A percentile compares a stretch with the other conserved stretches of the same genome.
phyloP scores from a whole-genome alignment of 2,329 filamentous ascomycete species.

The Botrytis squamosa region DNA sequence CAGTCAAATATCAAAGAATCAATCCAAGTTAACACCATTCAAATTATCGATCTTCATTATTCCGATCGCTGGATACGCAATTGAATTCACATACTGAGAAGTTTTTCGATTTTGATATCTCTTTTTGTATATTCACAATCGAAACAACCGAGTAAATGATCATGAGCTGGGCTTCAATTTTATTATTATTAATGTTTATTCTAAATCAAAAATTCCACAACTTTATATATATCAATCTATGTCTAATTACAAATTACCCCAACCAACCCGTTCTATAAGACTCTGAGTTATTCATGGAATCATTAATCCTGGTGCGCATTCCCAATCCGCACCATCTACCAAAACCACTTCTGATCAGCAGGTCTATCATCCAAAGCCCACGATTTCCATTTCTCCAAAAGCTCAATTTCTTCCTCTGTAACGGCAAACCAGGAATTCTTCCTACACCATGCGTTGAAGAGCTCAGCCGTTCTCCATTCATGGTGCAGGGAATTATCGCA shows the following conservation, averaged over 20 bases:
- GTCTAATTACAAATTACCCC: neutral
- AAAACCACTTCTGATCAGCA: neutral
- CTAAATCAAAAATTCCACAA: accelerated
- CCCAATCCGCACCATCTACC: neutral
- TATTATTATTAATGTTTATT: neutral
- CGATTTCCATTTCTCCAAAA: neutral
- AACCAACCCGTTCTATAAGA: neutral
- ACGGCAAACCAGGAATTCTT: neutral
- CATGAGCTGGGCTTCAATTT: neutral
- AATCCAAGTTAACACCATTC: neutral
- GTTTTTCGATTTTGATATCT: neutral
- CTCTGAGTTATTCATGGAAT: neutral
- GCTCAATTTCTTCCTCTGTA: neutral
- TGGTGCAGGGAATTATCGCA: neutral
- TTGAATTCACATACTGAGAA: neutral
- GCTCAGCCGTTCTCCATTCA: neutral
- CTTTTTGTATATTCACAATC: neutral
- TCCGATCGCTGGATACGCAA: neutral
- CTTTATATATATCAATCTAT: neutral
- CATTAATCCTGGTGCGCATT: neutral
- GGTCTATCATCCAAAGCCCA: neutral
- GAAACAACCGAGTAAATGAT: neutral
- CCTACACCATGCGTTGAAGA: neutral
- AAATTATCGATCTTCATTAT: neutral
- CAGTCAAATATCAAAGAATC: neutral